A percentile compares a stretch with the other conserved stretches of the same genome.
Evolutionary conservation across 495 filamentous ascomycete species (phyloP).

Genomic region (Penicillium paradoxum): DNA sequence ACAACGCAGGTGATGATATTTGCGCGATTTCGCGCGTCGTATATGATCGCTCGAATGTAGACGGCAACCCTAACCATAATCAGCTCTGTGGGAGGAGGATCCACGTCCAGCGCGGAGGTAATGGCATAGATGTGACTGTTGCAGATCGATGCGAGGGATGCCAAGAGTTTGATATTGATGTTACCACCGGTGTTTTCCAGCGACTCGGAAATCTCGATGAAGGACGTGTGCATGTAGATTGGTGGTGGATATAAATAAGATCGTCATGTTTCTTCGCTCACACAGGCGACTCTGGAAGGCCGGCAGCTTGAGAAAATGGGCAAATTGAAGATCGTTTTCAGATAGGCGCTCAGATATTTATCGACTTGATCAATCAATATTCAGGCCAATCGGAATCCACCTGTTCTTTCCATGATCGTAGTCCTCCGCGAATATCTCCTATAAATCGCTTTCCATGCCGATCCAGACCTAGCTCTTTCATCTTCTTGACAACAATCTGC

Average conservation of each 20-base stretch:
- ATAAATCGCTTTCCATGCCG: slow-evolving; percentile 53
- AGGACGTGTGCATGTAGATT: slow-evolving; percentile 58
- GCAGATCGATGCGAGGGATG: slow-evolving; percentile 74
- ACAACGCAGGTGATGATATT: slow-evolving; percentile 48
- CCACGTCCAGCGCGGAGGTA: slow-evolving; percentile 48
- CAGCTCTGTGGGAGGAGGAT: slow-evolving; percentile 65
- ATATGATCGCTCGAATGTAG: slow-evolving; percentile 56
- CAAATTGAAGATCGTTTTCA: not conserved
- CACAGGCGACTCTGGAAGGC: too few species aligned
- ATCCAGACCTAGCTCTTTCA: slow-evolving; percentile 65
- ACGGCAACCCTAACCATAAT: slow-evolving; percentile 62
- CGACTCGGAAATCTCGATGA: slow-evolving; percentile 49
- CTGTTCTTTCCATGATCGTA: slow-evolving; percentile 76
- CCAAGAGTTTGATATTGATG: slow-evolving; percentile 59
- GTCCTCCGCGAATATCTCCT: slow-evolving; percentile 75
- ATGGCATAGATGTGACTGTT: slow-evolving; percentile 60
- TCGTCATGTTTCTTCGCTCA: slow-evolving; percentile 10
- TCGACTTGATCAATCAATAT: slow-evolving; percentile 30
- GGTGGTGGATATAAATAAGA: slow-evolving; percentile 57
- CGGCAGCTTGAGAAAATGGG: not conserved
- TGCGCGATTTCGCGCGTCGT: slow-evolving; percentile 62
- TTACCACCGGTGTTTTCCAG: slow-evolving; percentile 56
- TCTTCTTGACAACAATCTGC: slow-evolving; percentile 64
- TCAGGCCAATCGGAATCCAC: slow-evolving; percentile 71
- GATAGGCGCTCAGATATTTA: not conserved